Base-by-base conservation (phyloP, 2,329 filamentous ascomycete species). In the Monilinia polystroma region DNA sequence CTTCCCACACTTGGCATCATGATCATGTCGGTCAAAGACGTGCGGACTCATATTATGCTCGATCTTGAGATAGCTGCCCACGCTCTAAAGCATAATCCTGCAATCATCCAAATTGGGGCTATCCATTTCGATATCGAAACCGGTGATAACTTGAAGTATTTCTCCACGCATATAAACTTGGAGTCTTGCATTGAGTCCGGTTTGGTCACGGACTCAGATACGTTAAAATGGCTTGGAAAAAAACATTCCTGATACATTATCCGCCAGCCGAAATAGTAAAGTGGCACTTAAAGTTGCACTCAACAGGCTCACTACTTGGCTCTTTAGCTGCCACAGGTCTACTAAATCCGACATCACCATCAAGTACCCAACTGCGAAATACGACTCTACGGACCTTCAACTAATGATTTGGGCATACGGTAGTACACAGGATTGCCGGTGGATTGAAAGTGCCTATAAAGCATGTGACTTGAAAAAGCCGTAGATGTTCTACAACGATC, bases 1-100 rank as follows among this genome's bases (percentile, higher is more conserved):
- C 23, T 23, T 1, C 5, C 11, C 23, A 2, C 43, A 11, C 23
- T 11, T 47, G 7, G 11, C 14, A 23, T 49, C 43, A 43, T 26
- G 16, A 32, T 23, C 29, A 60, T 60, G 57, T 49, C 26, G 29
- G 43, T 35, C 29, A 60, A 60, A 60, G 57, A 60, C 49, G 38
- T 43, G 35, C 62, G 53, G 12, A 47, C 52, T 23, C 29, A 64
- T 35, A 56, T 56, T 18, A 64, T 64, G 52, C 52, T 64, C 29
- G 52, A 57, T 35, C 62, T 64, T 47, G 52, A 49, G 62, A 43
- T 64, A 56, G 62, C 49, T n/a, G 57, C 43, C 35, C 26, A 64
- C 20, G 41, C 62, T 5, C 29, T 35, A 6, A 49, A 23, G n/a
- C 62, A 45, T 18, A 64, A 56, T 47, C 62, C 62, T 35, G 51